These are phyloP conservation scores for Pichia kluyveri DNA, from an alignment of 805 yeast genomes.

Conservation along the genomic window DNA sequence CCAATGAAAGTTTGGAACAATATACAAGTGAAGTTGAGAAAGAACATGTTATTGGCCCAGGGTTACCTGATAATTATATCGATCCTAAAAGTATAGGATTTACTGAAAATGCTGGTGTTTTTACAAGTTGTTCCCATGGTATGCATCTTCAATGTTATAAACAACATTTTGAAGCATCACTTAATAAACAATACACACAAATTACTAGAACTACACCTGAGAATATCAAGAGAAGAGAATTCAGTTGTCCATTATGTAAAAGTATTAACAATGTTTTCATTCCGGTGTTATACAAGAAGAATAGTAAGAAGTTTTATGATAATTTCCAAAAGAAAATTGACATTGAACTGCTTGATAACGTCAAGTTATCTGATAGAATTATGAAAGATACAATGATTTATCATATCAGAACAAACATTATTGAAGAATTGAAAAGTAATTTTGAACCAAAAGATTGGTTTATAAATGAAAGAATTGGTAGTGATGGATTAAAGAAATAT, in stretches of 20 bases:
- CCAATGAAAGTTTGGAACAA: constrained; percentile 26
- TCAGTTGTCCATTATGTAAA: constrained; percentile 86
- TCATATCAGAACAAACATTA: not conserved
- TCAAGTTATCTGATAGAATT: constrained; percentile 9
- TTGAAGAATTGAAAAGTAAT: not conserved
- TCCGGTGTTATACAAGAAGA: constrained; percentile 58
- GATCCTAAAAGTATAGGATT: constrained; percentile 15
- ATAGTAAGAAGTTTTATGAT: constrained; percentile 21
- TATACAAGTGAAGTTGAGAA: constrained; percentile 28
- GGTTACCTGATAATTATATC: constrained; percentile 38
- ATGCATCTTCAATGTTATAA: constrained; percentile 77
- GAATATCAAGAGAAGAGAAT: constrained; percentile 58
- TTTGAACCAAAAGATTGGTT: constrained; percentile 20
- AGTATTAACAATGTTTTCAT: constrained; percentile 76
- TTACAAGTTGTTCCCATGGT: constrained; percentile 87
- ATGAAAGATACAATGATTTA: constrained; percentile 9
- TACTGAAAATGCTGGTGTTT: constrained; percentile 37
- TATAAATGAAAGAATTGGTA: constrained; percentile 12
- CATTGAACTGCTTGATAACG: constrained; percentile 5
- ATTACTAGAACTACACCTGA: constrained; percentile 80
- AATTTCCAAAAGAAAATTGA: constrained; percentile 6
- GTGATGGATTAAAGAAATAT: constrained; percentile 6
- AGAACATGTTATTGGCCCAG: constrained; percentile 47
- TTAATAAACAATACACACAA: constrained; percentile 49
- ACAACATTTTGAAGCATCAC: constrained; percentile 49